phyloP scores from a whole-genome alignment of 2,329 filamentous ascomycete species.

The Tolypocladium guangdongense region DNA sequence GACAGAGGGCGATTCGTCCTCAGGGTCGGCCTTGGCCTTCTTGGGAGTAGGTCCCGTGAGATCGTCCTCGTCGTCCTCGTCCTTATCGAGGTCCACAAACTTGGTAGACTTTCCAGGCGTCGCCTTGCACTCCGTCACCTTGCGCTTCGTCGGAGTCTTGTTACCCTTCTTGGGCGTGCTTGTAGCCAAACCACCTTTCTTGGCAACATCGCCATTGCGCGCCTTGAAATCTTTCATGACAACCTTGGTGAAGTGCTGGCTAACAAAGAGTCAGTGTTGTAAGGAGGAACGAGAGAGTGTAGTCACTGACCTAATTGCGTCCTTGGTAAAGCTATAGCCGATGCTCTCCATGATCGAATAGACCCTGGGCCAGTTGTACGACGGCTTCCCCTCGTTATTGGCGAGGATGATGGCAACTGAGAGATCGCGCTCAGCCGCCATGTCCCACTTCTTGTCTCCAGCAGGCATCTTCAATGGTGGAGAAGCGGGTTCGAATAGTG shows the following conservation, averaged over 20 bases:
- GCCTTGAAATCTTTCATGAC: constrained; percentile 24
- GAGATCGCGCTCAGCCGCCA: constrained; percentile 25
- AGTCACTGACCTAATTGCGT: constrained; percentile 25
- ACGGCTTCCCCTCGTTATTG: constrained; percentile 13
- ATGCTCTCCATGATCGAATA: constrained; percentile 18
- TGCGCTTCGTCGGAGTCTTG: constrained; percentile 3
- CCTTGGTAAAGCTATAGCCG: constrained; percentile 25
- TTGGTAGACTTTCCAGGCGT: neutral
- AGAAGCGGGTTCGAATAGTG: neutral
- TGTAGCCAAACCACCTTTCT: constrained; percentile 2
- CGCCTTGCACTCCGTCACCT: constrained; percentile 9
- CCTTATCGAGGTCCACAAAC: constrained; percentile 6
- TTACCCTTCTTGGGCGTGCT: constrained; percentile 9
- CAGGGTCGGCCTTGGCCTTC: constrained; percentile 18
- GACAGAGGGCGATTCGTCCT: constrained; percentile 4
- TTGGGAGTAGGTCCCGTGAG: constrained; percentile 10
- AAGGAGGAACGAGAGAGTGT: neutral
- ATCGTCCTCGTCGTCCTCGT: constrained; percentile 5
- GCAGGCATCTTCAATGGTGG: constrained; percentile 10
- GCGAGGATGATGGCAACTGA: constrained; percentile 23
- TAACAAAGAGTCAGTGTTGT: constrained; percentile 4
- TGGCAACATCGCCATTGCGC: constrained; percentile 10
- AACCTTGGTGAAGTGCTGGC: constrained; percentile 28
- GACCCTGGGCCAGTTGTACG: constrained; percentile 23
- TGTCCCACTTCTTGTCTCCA: constrained; percentile 25